Conservation (phyloP, 768 basidiomycete genomes). For the Tubosaeta brunneosetosa region DNA sequence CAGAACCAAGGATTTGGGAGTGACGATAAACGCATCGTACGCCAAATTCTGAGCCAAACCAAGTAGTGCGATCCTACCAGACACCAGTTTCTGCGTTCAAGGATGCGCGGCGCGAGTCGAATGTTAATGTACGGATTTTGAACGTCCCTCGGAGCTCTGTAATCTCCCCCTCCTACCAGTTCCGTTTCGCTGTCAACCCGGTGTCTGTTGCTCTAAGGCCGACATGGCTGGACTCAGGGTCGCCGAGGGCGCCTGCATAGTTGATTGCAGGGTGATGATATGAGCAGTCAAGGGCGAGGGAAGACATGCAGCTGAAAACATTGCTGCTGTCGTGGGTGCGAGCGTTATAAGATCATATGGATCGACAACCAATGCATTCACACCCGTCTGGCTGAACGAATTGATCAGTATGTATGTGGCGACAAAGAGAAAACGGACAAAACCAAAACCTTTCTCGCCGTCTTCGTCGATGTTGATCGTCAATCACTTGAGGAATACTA, state of each 20-base stretch:
- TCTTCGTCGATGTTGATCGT: constrained; percentile 77
- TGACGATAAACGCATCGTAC: constrained; percentile 54
- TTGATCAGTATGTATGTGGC: neutral
- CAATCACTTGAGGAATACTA: constrained; percentile 68
- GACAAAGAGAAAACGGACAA: constrained; percentile 43
- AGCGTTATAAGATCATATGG: constrained; percentile 77
- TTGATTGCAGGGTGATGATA: constrained; percentile 72
- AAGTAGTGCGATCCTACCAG: constrained; percentile 57
- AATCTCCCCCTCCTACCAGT: constrained; percentile 48
- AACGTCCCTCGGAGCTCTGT: constrained; percentile 23
- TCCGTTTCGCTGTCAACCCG: constrained; percentile 56
- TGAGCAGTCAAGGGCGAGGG: constrained; percentile 78
- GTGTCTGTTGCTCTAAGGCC: constrained; percentile 49
- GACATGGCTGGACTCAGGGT: constrained; percentile 43
- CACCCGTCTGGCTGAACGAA: constrained; percentile 53
- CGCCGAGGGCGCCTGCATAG: constrained; percentile 70
- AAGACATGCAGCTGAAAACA: constrained; percentile 73
- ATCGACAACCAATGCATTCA: constrained; percentile 56
- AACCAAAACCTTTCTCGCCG: constrained; percentile 81
- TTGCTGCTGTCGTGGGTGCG: constrained; percentile 62
- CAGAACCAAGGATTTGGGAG: constrained; percentile 62
- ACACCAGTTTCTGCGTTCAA: neutral
- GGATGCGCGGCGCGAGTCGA: neutral
- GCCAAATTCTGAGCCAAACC: constrained; percentile 67
- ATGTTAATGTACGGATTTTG: constrained; percentile 59